Conservation (phyloP, 1,284 basidiomycete genomes). For the Retiboletus fuscus region DNA sequence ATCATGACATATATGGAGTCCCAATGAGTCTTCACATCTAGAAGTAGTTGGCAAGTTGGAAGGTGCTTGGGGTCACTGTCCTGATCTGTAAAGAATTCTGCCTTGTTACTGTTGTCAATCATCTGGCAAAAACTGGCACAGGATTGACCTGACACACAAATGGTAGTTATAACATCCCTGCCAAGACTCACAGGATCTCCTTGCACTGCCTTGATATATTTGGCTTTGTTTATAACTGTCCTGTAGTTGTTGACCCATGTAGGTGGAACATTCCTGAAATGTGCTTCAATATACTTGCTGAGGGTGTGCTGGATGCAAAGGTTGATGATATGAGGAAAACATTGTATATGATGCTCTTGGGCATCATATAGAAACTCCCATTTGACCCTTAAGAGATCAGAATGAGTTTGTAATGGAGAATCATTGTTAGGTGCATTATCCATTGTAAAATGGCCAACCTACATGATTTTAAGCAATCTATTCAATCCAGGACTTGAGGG, state of each 20-base stretch:
- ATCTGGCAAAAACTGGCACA: neutral
- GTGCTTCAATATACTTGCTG: neutral
- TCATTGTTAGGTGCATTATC: slow-evolving; percentile 7
- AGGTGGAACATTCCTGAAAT: neutral
- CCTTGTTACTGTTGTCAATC: neutral
- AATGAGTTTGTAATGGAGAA: neutral
- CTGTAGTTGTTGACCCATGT: neutral
- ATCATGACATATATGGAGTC: slow-evolving; percentile 1
- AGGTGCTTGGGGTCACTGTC: neutral
- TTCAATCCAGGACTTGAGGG: no score
- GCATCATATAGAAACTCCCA: neutral
- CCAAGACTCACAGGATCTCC: neutral
- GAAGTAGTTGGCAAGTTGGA: neutral
- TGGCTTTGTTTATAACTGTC: neutral
- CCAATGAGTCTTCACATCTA: neutral
- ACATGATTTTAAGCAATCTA: neutral
- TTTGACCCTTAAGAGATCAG: neutral
- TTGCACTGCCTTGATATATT: neutral
- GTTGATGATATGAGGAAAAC: neutral
- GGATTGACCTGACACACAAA: neutral
- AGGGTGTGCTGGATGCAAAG: neutral
- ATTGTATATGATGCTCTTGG: neutral
- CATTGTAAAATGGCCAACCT: slow-evolving; percentile 2
- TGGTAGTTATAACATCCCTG: neutral
- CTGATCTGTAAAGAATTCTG: neutral